Percentiles rank a stretch among this genome's conserved stretches.
Conservation (phyloP, 257 asterid genomes). For the Forsythia viridissima region DNA sequence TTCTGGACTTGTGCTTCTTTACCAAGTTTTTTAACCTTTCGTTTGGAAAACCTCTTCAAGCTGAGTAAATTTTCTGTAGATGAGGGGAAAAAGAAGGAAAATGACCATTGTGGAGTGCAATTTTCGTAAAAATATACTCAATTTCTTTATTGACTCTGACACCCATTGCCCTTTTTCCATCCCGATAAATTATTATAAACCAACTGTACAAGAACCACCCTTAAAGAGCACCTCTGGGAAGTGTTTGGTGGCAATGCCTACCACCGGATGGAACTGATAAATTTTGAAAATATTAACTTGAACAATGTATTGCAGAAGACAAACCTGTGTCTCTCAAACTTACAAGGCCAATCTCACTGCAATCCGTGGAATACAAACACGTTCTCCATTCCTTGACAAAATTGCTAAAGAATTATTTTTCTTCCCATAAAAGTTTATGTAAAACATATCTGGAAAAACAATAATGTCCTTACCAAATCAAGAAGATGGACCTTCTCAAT, state of each 20-base stretch:
- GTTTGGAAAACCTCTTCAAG: slow-evolving; percentile 86
- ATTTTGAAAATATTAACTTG: neutral
- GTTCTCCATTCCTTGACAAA: slow-evolving; percentile 74
- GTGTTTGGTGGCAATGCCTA: neutral
- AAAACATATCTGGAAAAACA: slow-evolving; percentile 12
- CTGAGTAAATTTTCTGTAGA: slow-evolving; percentile 72
- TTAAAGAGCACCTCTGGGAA: slow-evolving; percentile 2
- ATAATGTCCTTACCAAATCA: slow-evolving; percentile 64
- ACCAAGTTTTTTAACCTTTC: slow-evolving; percentile 70
- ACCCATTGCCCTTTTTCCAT: neutral
- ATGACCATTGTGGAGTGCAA: neutral
- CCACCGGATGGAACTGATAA: neutral
- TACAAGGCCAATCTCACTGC: slow-evolving; percentile 90
- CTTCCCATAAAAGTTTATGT: slow-evolving; percentile 16
- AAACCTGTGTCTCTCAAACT: slow-evolving; percentile 63
- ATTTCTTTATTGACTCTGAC: neutral
- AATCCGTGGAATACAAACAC: slow-evolving; percentile 70
- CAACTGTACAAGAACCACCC: neutral
- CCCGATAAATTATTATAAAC: slow-evolving; percentile 9
- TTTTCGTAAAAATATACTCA: neutral
- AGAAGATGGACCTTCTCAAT: slow-evolving; percentile 65
- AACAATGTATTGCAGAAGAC: slow-evolving; percentile 24
- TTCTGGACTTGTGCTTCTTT: slow-evolving; percentile 68
- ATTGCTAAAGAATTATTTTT: slow-evolving; percentile 7
- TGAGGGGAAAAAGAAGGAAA: slow-evolving; percentile 13